Base-by-base conservation (phyloP, 2,329 filamentous ascomycete genomes). In the Sporothrix mexicana region DNA sequence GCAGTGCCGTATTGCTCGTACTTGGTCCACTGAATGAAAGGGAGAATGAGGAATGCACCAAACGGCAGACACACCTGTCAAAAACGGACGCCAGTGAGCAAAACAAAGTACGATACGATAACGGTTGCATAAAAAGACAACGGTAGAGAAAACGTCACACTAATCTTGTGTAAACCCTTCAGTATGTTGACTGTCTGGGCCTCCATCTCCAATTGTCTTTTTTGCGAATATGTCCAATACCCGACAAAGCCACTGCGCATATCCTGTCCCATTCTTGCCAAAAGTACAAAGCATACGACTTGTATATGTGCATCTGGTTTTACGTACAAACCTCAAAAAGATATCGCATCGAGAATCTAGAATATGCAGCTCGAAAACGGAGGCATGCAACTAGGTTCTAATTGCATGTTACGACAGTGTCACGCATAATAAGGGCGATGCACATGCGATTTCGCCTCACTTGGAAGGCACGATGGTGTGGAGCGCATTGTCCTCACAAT, bases 61-160 rank as follows among this genome's bases (percentile, higher is more conserved):
- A 53, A 36, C 47, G 47, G 66, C 43, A 17, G 43, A 66, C 41
- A 47, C 20, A 13, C 36, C 61, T 47, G 61, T 66, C 41, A 43
- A 66, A 43, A 25, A 66, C n/a, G 2, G 17, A n/a, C 9, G 41
- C 61, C 20, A 25, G n/a, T 43, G 10, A 1, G 41, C 36, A 43
- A 57, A 20, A 17, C 49, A 57, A 9, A n/a, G 64, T 23, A n/a
- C 25, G 51, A 57, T 23, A n/a, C 25, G 51, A 57, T 25, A 25
- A 69, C 51, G 67, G 66, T 17, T 36, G 30, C 66, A 17, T 55
- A 8, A 47, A 47, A 41, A 64, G 20, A 66, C 61, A 25, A 47
- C 61, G 20, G 10, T 43, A 66, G 20, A 25, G 61, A 66, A 64
- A 66, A 25, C 41, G 41, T 4, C 7, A 36, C 30, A 36, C 30